Evolutionary conservation across 805 yeast species (phyloP), one percentile per base, ranked within the genome.

Genomic region (Wickerhamomyces chambardii): DNA sequence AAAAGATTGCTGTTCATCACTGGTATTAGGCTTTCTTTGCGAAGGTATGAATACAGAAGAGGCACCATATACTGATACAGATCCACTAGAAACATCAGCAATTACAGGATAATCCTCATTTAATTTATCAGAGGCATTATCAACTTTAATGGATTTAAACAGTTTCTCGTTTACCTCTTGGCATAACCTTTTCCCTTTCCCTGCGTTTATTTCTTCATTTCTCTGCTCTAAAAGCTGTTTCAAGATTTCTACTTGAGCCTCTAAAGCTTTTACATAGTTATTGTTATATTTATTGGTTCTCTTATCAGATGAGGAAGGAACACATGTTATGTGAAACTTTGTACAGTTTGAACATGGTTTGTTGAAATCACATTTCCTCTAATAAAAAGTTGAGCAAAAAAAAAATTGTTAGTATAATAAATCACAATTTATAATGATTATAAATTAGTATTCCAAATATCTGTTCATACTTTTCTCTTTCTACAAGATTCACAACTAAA

Each of bases 271-370:
- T n/a, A 73, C 77, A 44, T 73, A 72, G 31, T 63, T 59, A 9
- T 66, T 68, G 1, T 70, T 60, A 4, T 73, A 73, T 32, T 78
- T 51, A 38, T 65, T 67, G 43, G 69, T 71, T 28, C 79, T 56
- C 58, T 70, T 55, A 45, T 73, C 79, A 40, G 59, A 62, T 11
- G 63, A 62, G 12, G 66, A 63, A 27, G 63, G 63, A 31, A 70
- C 59, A 45, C 79, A 73, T 27, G 61, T 69, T 14, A 63, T 57
- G 5, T 59, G 58, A 5, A 65, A 51, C 36, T 63, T 63, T 14
- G 52, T 50, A 43, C 79, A 73, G 38, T 62, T 63, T 17, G 63
- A 55, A 42, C 79, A 73, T 2, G 78, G 78, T 34, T 48, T 57
- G 7, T 60, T 63, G 36, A 63, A 55, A 45, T 70, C 66, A 48